These are phyloP conservation scores for Leptographium flavum DNA, from an alignment of 2,329 filamentous ascomycete genomes.

Conservation along the genomic window DNA sequence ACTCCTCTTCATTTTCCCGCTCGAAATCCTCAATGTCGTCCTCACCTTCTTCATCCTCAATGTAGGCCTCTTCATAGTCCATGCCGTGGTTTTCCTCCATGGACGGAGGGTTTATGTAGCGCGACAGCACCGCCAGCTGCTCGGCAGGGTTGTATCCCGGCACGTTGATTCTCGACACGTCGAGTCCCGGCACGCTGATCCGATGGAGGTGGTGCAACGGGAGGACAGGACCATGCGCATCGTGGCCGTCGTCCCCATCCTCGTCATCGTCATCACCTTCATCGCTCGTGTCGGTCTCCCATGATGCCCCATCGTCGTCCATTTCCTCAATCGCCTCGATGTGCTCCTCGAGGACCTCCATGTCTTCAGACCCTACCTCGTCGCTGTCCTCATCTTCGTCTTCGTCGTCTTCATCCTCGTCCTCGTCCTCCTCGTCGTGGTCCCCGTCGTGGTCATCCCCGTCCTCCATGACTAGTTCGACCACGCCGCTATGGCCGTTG, in stretches of 20 bases:
- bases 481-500: constrained; percentile 45
- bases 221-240: constrained; percentile 29
- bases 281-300: constrained; percentile 46
- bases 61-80: constrained; percentile 35
- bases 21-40: constrained; percentile 59
- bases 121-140: constrained; percentile 19
- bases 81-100: constrained; percentile 31
- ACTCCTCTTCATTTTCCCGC: constrained; percentile 54
- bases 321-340: constrained; percentile 46
- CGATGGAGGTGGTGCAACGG: constrained; percentile 17
- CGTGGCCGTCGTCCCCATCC: constrained; percentile 39
- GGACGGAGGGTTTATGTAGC: constrained; percentile 4
- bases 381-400: constrained; percentile 26
- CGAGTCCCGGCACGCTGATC: constrained; percentile 32
- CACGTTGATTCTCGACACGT: too few species aligned
- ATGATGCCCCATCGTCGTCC: constrained; percentile 47
- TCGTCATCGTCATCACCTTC: constrained; percentile 36
- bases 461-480: constrained; percentile 68
- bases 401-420: constrained; percentile 26
- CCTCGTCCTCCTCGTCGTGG: constrained; percentile 36
- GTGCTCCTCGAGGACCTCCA: constrained; percentile 33
- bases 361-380: constrained; percentile 31
- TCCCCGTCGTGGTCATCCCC: constrained; percentile 50
- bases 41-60: constrained; percentile 43
- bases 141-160: constrained; percentile 17